Conservation (phyloP, 306 rosid species). For the Ormosia semicastrata region DNA sequence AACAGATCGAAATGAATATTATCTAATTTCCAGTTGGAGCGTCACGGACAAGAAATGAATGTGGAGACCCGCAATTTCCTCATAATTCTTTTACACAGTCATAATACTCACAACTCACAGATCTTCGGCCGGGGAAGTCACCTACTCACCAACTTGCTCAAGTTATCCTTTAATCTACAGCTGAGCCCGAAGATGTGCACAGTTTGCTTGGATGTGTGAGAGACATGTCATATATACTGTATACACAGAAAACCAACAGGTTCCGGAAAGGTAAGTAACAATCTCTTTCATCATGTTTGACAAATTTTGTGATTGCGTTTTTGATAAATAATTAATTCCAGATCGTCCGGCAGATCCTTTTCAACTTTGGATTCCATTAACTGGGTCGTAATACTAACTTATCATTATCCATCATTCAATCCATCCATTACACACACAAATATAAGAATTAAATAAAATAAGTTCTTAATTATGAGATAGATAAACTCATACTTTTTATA, state of each 20-base stretch:
- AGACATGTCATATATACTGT: slow-evolving; percentile 1
- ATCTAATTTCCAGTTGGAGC: background rate
- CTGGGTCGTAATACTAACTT: too few species aligned
- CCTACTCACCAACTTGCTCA: slow-evolving; percentile 8
- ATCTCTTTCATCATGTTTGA: slow-evolving; percentile 36
- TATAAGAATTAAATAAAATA: too few species aligned
- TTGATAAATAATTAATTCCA: background rate
- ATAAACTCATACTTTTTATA: too few species aligned
- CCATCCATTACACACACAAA: too few species aligned
- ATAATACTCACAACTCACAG: background rate
- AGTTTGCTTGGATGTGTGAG: background rate
- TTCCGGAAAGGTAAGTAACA: slow-evolving; percentile 13
- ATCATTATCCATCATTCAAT: too few species aligned
- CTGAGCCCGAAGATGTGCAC: background rate
- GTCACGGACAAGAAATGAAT: background rate
- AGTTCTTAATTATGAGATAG: too few species aligned
- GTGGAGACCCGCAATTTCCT: background rate
- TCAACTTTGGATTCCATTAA: slow-evolving; percentile 24
- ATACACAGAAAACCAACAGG: background rate
- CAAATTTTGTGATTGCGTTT: background rate
- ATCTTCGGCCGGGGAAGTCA: background rate
- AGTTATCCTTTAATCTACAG: background rate
- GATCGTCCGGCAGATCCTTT: slow-evolving; percentile 10
- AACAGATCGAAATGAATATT: background rate
- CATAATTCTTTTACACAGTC: background rate